These are phyloP conservation scores for Coffea eugenioides DNA, from an alignment of 257 asterid genomes.

Conservation along the genomic window DNA sequence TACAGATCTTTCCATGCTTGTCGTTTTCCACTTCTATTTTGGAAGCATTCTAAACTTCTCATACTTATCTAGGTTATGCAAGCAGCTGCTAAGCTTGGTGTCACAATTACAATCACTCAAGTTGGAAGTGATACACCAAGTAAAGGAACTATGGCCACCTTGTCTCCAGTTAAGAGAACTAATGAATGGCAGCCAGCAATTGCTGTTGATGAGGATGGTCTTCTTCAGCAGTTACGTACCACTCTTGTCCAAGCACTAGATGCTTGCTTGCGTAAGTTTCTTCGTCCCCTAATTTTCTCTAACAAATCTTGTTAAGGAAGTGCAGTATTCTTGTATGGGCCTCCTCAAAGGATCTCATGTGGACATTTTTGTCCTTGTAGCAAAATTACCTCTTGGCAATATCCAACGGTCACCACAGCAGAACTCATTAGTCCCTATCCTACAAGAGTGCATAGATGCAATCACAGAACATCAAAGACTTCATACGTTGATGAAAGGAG, in stretches of 20 bases:
- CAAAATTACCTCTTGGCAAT: conserved; percentile 45
- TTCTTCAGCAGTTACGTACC: conserved; percentile 81
- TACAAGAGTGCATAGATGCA: conserved; percentile 86
- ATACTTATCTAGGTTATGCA: conserved; percentile 61
- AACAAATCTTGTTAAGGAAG: conserved; percentile 5
- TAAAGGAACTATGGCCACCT: conserved; percentile 40
- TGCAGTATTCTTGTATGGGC: conserved; percentile 3
- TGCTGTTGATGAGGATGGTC: conserved; percentile 83
- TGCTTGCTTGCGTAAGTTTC: conserved; percentile 47
- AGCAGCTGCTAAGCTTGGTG: conserved; percentile 72
- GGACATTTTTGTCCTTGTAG: conserved; percentile 33
- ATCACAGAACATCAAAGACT: conserved; percentile 93
- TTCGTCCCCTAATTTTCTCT: conserved; percentile 11
- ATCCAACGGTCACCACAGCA: conserved; percentile 66
- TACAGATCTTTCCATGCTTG: background rate
- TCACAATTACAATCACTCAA: conserved; percentile 62
- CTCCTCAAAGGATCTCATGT: conserved; percentile 9
- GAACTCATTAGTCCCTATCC: conserved; percentile 44
- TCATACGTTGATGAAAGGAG: conserved; percentile 84
- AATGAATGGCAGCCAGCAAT: conserved; percentile 84
- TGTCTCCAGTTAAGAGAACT: conserved; percentile 57
- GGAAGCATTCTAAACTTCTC: conserved; percentile 8
- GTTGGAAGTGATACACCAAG: conserved; percentile 71
- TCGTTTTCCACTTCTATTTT: background rate
- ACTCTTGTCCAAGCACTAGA: conserved; percentile 74